A percentile compares a stretch with the other conserved stretches of the same genome.
Conservation (phyloP, 139 green algal genomes). For the Chlorella sp. region DNA sequence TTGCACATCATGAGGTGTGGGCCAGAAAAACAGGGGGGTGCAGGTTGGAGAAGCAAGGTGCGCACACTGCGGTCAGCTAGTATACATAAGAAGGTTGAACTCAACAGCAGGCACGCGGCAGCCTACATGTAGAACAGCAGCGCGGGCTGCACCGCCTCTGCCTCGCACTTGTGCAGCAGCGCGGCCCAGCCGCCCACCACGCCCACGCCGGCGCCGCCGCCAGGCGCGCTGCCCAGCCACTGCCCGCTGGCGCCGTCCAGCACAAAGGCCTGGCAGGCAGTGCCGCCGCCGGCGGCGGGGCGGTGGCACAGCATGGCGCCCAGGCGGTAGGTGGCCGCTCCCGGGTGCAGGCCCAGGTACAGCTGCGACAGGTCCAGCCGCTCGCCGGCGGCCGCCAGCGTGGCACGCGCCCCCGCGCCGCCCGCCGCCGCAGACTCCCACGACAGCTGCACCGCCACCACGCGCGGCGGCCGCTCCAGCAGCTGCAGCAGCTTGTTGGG, state of each 20-base stretch:
- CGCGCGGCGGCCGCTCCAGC: conserved; percentile 38
- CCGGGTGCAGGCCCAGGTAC: neutral
- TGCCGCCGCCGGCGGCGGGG: neutral
- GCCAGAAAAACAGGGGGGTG: too few species aligned
- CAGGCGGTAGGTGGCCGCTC: neutral
- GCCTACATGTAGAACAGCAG: conserved; percentile 10
- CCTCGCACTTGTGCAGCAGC: neutral
- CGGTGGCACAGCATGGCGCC: conserved; percentile 9
- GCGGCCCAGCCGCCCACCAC: neutral
- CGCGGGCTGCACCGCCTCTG: neutral
- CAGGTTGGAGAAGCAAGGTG: too few species aligned
- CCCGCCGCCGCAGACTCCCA: too few species aligned
- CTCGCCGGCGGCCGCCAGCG: too few species aligned
- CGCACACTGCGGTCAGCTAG: too few species aligned
- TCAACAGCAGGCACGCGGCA: too few species aligned
- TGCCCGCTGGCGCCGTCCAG: neutral
- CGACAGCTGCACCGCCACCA: conserved; percentile 73
- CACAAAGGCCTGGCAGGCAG: conserved; percentile 4
- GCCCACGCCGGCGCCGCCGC: neutral
- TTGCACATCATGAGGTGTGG: too few species aligned
- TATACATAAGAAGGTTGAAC: too few species aligned
- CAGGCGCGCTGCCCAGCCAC: neutral
- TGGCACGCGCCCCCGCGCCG: too few species aligned
- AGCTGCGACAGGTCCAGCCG: conserved; percentile 35
- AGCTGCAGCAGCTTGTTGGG: conserved; percentile 7